A percentile compares a stretch with the other conserved stretches of the same genome.
Conservation (phyloP, 345 rosid species). For the Physaria fendleri region DNA sequence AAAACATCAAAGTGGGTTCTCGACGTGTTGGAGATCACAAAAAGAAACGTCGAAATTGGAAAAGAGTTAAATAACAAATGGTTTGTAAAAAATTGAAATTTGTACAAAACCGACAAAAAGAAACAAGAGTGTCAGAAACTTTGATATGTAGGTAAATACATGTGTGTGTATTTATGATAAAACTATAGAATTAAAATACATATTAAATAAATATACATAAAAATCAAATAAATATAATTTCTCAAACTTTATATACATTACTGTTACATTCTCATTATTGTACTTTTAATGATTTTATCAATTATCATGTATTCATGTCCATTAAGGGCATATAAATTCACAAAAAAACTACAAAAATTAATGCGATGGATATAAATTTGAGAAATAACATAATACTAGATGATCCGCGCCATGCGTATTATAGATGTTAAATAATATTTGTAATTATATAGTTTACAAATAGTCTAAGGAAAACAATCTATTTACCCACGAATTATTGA, state of each 20-base stretch:
- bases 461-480: too few species aligned
- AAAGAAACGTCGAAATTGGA: slow-evolving; percentile 31
- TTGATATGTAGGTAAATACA: slow-evolving; percentile 10
- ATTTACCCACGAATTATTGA: too few species aligned
- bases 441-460: too few species aligned
- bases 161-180: slow-evolving; percentile 13
- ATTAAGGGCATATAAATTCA: background rate
- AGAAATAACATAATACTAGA: too few species aligned
- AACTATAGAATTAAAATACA: background rate
- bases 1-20: slow-evolving; percentile 18
- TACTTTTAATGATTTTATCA: background rate
- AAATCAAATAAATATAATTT: background rate
- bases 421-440: too few species aligned
- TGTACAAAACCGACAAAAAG: slow-evolving; percentile 19
- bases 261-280: background rate
- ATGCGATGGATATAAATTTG: background rate
- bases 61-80: background rate
- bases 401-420: too few species aligned
- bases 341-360: background rate
- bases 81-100: slow-evolving; percentile 1
- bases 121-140: slow-evolving; percentile 31
- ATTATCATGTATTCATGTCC: background rate
- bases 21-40: slow-evolving; percentile 27
- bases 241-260: background rate
- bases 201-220: background rate